Evolutionary conservation across 2,329 filamentous ascomycete species (phyloP), one percentile per base, ranked within the genome.

Genomic region (Microsporum audouinii): DNA sequence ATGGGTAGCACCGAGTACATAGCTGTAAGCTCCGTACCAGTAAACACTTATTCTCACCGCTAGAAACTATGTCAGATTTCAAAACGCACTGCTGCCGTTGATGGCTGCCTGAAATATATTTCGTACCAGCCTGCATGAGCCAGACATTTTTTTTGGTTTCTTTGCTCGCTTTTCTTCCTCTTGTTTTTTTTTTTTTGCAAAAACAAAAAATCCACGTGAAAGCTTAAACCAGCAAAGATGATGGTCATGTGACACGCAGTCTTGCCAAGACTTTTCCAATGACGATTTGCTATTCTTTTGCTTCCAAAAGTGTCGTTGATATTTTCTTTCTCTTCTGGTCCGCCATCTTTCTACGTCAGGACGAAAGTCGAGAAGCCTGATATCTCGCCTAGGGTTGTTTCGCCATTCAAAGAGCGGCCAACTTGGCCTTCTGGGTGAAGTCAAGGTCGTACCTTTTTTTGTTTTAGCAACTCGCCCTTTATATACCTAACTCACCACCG

Each of bases 331-430:
- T 43, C 39, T 43, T n/a, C n/a, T 43, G 39, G 45, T 23, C 45
- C 45, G 27, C 45, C 45, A 51, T 51, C 8, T 29, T 12, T 14
- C 45, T 7, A 27, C 12, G 33, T 29, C 51, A 55, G 29, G 51
- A 55, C 51, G 33, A 55, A 31, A 10, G 39, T 36, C 31, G 51
- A 55, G 23, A 31, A 55, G 51, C 58, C 64, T 43, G 45, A 65
- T 63, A 62, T 41, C 57, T 60, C 59, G 36, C 51, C 51, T 49
- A 59, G 60, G 33, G 62, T 61, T 59, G 47, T 38, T 63, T 67
- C 63, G 60, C 68, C 61, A 59, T 69, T 73, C 72, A 65, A 75
- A 72, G 72, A 73, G 66, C 66, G 65, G 65, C 67, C 63, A 61
- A 17, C 66, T 61, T 67, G 66, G 59, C 68, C 60, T 60, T 36